A percentile compares a stretch with the other conserved stretches of the same genome.
Conservation (phyloP, 2,329 filamentous ascomycete species). For the Clathrospora elynae region DNA sequence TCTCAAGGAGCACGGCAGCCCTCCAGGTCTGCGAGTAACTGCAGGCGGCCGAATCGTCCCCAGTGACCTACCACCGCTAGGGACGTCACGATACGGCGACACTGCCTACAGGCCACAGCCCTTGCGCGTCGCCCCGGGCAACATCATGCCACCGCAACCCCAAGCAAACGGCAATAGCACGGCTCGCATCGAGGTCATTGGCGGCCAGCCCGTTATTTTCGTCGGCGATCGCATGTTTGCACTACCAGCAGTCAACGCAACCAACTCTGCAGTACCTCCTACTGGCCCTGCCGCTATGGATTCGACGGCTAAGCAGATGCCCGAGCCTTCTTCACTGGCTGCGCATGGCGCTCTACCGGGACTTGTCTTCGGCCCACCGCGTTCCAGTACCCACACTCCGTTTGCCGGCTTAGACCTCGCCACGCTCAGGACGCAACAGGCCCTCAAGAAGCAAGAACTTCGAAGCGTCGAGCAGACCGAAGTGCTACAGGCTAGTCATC, state of each 20-base stretch:
- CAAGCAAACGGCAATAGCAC: constrained; percentile 27
- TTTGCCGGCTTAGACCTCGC: constrained; percentile 32
- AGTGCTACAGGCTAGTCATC: constrained; percentile 40
- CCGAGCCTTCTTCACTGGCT: constrained; percentile 15
- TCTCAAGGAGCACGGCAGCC: constrained; percentile 58
- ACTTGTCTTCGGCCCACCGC: constrained; percentile 17
- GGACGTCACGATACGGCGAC: constrained; percentile 38
- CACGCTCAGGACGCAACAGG: constrained; percentile 36
- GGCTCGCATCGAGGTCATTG: constrained; percentile 37
- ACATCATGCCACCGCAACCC: constrained; percentile 32
- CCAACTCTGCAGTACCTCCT: constrained; percentile 16
- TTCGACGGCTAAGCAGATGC: constrained; percentile 17
- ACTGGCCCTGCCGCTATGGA: constrained; percentile 18
- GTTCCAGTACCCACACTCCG: constrained; percentile 27
- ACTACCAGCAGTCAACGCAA: constrained; percentile 34
- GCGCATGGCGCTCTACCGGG: constrained; percentile 20
- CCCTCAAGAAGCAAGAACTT: constrained; percentile 42
- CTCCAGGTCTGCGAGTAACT: constrained; percentile 57
- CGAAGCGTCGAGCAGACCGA: constrained; percentile 46
- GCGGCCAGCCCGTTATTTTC: constrained; percentile 40
- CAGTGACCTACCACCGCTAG: constrained; percentile 48
- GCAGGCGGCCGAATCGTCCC: constrained; percentile 60
- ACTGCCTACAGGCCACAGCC: constrained; percentile 35
- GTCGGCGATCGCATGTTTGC: constrained; percentile 42
- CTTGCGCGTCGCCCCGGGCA: constrained; percentile 28